Conservation (phyloP, 176 grass and related monocot species). For the Avena atlantica region DNA sequence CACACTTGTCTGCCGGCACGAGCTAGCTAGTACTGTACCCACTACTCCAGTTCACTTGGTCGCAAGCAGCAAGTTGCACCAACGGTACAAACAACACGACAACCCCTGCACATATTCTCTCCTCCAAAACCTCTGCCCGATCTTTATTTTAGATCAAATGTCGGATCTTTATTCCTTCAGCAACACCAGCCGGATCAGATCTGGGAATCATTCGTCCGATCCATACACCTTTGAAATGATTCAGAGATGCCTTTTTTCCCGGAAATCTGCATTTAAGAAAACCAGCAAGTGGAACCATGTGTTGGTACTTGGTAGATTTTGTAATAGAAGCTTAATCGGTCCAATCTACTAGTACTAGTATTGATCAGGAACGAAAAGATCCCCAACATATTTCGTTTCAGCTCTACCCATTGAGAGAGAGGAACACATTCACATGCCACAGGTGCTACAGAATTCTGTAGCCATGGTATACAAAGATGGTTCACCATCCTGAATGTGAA, state of each 20-base stretch:
- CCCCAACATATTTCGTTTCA: neutral
- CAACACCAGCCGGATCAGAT: conserved; percentile 32
- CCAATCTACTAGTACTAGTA: neutral
- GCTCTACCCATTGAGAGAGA: neutral
- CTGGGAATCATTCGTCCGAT: neutral
- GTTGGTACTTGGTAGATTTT: conserved; percentile 6
- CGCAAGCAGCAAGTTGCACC: conserved; percentile 16
- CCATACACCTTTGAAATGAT: neutral
- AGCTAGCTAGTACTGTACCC: neutral
- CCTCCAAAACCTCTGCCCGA: neutral
- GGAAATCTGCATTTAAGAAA: neutral
- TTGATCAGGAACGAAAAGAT: neutral
- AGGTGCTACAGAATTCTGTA: neutral
- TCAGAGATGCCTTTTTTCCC: neutral
- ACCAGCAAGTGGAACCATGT: neutral
- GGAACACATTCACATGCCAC: conserved; percentile 10
- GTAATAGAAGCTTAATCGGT: neutral
- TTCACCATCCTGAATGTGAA: neutral
- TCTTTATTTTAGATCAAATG: conserved; percentile 33
- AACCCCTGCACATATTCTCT: neutral
- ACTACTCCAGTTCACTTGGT: neutral
- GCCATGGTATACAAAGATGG: neutral
- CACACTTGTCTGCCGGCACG: neutral
- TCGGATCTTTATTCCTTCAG: conserved; percentile 42
- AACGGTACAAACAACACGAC: neutral